A percentile compares a stretch with the other conserved stretches of the same genome.
These are phyloP conservation scores for Cyclotella cryptica DNA, from an alignment of 108 stramenopile species.

Conservation along the genomic window DNA sequence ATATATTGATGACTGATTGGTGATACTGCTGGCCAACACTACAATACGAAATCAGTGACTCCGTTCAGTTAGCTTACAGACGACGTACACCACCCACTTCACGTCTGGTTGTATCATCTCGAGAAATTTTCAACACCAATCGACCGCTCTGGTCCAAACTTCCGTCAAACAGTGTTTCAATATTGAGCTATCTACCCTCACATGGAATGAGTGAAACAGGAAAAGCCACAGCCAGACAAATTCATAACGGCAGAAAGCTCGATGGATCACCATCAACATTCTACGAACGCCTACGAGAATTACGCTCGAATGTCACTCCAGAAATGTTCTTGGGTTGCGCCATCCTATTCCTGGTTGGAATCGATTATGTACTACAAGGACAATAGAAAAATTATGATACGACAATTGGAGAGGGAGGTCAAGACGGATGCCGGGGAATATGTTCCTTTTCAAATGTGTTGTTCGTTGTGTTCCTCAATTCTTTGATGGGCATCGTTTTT, in stretches of 20 bases:
- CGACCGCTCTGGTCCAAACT: too few species aligned
- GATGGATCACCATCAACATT: conserved; percentile 6
- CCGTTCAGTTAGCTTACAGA: too few species aligned
- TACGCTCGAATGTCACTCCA: conserved; percentile 45
- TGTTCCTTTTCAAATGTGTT: conserved; percentile 53
- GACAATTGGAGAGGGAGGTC: conserved; percentile 34
- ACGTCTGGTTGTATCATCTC: too few species aligned
- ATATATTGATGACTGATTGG: too few species aligned
- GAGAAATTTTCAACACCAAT: too few species aligned
- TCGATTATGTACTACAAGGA: conserved; percentile 45
- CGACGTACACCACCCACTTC: too few species aligned
- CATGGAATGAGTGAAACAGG: too few species aligned
- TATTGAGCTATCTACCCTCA: too few species aligned
- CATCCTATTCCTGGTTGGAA: conserved; percentile 36
- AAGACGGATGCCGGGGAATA: conserved; percentile 24
- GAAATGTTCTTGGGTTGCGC: conserved; percentile 43
- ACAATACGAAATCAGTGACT: too few species aligned
- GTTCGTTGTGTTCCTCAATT: conserved; percentile 43
- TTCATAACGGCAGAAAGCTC: neutral
- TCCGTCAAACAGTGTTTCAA: too few species aligned
- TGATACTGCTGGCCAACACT: too few species aligned
- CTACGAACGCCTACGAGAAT: conserved; percentile 27
- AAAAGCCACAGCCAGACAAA: neutral
- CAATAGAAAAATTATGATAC: conserved; percentile 22
- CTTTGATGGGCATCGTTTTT: conserved; percentile 64